Evolutionary conservation across 1,284 basidiomycete species (phyloP), one percentile per base, ranked within the genome.

Genomic region (Ganoderma boninense): DNA sequence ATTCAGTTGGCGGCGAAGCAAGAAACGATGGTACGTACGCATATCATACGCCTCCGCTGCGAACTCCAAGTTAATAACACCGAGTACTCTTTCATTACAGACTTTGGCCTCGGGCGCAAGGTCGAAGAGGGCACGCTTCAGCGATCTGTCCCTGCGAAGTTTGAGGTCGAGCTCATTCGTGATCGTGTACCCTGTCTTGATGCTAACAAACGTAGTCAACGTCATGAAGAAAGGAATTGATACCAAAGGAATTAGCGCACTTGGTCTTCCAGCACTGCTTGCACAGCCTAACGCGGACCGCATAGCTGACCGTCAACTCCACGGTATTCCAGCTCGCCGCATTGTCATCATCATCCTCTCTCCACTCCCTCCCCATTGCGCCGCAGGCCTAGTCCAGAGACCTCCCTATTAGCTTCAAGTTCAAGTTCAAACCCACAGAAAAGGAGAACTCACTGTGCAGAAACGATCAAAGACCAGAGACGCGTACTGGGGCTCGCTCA

Each of bases 401-500:
- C 35, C 3, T 7, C 4, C 4, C 35, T n/a, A n/a, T n/a, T n/a
- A n/a, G n/a, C n/a, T n/a, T n/a, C n/a, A n/a, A n/a, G n/a, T n/a
- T n/a, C n/a, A n/a, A n/a, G n/a, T n/a, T n/a, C n/a, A n/a, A n/a
- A n/a, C n/a, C n/a, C n/a, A n/a, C n/a, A 43, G 14, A 4, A 3
- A 4, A 44, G 35, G 11, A 7, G 5, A 26, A 46, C 68, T 26
- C 4, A 66, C 68, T 59, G 38, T 20, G 42, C 68, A 69, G 29
- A n/a, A 44, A 4, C 42, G 40, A 40, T 69, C 68, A n/a, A 69
- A 69, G 10, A 69, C 16, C 13, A 69, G 52, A 32, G 29, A 57
- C 13, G 60, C 68, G 40, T 57, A 69, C 13, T 32, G 2, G 5
- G 68, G 64, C 61, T 69, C 68, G 54, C 59, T 56, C n/a, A 65